Conservation (phyloP, 805 yeast species). For the Yamadazyma tumulicola region DNA sequence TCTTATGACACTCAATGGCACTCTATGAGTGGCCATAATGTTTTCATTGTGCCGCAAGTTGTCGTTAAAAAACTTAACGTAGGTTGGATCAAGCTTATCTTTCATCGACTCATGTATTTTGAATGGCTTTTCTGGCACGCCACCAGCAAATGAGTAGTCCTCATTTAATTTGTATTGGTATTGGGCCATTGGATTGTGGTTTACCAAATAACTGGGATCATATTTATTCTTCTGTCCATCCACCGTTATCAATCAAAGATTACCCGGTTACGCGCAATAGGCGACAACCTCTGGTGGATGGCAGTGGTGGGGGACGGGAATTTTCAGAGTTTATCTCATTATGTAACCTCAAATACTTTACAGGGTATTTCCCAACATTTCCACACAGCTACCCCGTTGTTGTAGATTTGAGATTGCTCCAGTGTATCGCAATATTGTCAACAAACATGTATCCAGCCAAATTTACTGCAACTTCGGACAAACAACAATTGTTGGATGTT, state of each 20-base stretch:
- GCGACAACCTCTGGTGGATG: too few relatives aligned
- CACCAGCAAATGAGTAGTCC: slow-evolving; percentile 23
- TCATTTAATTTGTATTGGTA: slow-evolving; percentile 17
- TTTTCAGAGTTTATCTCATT: too few relatives aligned
- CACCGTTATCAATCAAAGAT: too few relatives aligned
- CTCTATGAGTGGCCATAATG: slow-evolving; percentile 32
- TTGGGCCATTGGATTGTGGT: slow-evolving; percentile 11
- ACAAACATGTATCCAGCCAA: slow-evolving; percentile 11
- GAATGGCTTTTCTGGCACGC: slow-evolving; percentile 27
- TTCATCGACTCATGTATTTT: slow-evolving; percentile 25
- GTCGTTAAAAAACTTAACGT: slow-evolving; percentile 31
- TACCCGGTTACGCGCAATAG: too few relatives aligned
- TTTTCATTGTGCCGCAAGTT: slow-evolving; percentile 21
- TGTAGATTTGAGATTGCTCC: too few relatives aligned
- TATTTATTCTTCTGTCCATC: too few relatives aligned
- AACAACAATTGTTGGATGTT: slow-evolving; percentile 15
- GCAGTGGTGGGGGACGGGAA: too few relatives aligned
- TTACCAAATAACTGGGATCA: too few relatives aligned
- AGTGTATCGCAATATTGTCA: too few relatives aligned
- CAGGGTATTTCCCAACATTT: too few relatives aligned
- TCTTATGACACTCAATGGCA: slow-evolving; percentile 26
- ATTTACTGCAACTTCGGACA: slow-evolving; percentile 19
- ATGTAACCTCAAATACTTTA: too few relatives aligned
- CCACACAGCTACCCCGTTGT: too few relatives aligned
- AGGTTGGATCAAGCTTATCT: slow-evolving; percentile 33